phyloP scores from a whole-genome alignment of 495 filamentous ascomycete species.

The Aspergillus steynii region DNA sequence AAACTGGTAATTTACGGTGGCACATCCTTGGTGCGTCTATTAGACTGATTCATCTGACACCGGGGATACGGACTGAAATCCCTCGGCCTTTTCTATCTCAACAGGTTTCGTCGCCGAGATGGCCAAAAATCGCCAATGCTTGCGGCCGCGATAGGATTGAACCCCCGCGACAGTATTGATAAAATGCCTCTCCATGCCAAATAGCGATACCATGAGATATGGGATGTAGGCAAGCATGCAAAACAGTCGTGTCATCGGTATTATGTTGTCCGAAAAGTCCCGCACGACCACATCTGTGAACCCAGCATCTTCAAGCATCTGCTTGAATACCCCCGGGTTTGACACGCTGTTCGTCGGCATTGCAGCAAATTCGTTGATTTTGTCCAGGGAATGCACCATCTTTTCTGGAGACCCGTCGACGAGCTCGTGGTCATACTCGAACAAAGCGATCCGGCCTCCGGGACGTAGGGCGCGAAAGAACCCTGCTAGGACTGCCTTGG shows the following conservation, averaged over 20 bases:
- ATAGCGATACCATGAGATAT: slow-evolving; percentile 46
- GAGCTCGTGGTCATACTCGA: slow-evolving; percentile 53
- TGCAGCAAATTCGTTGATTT: slow-evolving; percentile 44
- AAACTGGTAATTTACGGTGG: no score
- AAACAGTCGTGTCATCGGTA: slow-evolving; percentile 53
- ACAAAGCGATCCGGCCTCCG: slow-evolving; percentile 45
- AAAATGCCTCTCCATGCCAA: slow-evolving; percentile 47
- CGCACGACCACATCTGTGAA: slow-evolving; percentile 49
- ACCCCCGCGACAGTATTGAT: slow-evolving; percentile 50
- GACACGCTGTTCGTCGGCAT: slow-evolving; percentile 49
- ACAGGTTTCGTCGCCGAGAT: slow-evolving; percentile 37
- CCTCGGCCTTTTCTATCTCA: slow-evolving; percentile 6
- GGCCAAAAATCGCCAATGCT: slow-evolving; percentile 37
- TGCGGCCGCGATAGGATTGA: slow-evolving; percentile 34
- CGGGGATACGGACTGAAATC: not conserved
- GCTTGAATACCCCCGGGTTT: slow-evolving; percentile 28
- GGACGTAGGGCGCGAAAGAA: slow-evolving; percentile 52
- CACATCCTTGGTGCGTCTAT: no score
- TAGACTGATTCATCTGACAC: not conserved
- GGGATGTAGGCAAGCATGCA: slow-evolving; percentile 53
- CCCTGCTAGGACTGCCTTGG: slow-evolving; percentile 40
- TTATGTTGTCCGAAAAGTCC: slow-evolving; percentile 51
- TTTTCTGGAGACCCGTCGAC: slow-evolving; percentile 29
- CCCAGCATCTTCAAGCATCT: slow-evolving; percentile 49
- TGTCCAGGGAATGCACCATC: slow-evolving; percentile 33